Evolutionary conservation across 108 stramenopile genomes (phyloP).

Genomic region (Fragilariopsis cylindrus): DNA sequence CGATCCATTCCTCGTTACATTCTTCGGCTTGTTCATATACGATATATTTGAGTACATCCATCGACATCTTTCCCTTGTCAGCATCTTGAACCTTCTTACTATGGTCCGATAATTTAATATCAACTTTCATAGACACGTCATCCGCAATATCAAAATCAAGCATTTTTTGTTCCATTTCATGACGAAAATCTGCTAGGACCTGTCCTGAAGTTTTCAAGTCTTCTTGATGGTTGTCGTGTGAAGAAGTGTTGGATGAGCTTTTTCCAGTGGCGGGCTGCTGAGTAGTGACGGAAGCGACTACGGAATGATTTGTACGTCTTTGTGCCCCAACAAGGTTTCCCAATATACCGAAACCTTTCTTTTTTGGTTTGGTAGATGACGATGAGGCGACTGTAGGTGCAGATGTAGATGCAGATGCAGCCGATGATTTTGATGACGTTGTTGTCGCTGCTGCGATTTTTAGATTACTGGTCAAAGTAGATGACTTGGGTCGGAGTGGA

Average conservation of each 20-base stretch:
- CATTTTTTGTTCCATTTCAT: constrained; percentile 62
- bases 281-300: constrained; percentile 39
- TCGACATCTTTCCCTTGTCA: constrained; percentile 67
- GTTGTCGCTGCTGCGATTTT: neutral
- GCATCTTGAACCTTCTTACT: constrained; percentile 24
- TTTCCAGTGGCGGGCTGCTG: neutral
- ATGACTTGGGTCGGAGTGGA: constrained; percentile 31
- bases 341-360: constrained; percentile 61
- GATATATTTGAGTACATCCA: constrained; percentile 83
- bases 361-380: constrained; percentile 16
- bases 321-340: constrained; percentile 74
- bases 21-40: constrained; percentile 89
- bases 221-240: neutral
- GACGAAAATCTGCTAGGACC: constrained; percentile 55
- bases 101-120: constrained; percentile 26
- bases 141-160: constrained; percentile 57
- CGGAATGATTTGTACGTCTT: constrained; percentile 72
- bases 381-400: constrained; percentile 4
- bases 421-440: constrained; percentile 9
- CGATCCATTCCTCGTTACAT: constrained; percentile 83
- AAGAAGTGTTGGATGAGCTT: neutral
- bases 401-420: constrained; percentile 29
- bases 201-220: constrained; percentile 36
- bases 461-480: neutral
- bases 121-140: constrained; percentile 35